phyloP scores from a whole-genome alignment of 495 filamentous ascomycete species.

The Aspergillus wentii region DNA sequence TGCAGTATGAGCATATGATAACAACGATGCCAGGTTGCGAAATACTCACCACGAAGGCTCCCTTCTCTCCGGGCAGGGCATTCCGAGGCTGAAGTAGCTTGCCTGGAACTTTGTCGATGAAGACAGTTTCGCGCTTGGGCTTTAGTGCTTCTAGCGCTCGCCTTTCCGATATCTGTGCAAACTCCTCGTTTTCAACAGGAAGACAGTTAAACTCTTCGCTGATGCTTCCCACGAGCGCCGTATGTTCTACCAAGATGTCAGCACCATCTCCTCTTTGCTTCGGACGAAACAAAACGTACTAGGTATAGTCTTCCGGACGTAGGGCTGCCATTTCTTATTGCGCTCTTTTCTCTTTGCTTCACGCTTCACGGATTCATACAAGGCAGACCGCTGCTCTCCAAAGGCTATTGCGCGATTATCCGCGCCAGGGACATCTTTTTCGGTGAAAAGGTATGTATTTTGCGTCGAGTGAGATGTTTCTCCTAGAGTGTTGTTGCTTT shows the following conservation, averaged over 20 bases:
- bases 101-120: conserved; percentile 33
- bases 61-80: conserved; percentile 29
- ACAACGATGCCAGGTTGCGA: not conserved
- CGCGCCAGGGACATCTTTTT: conserved; percentile 83
- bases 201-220: conserved; percentile 73
- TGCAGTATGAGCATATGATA: conserved; percentile 8
- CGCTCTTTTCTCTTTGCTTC: conserved; percentile 44
- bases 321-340: conserved; percentile 61
- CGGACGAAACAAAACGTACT: conserved; percentile 41
- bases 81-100: conserved; percentile 33
- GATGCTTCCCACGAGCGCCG: conserved; percentile 65
- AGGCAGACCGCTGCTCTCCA: conserved; percentile 39
- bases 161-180: conserved; percentile 53
- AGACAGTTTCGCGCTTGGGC: conserved; percentile 51
- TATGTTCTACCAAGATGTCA: conserved; percentile 61
- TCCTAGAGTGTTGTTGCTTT: conserved; percentile 41
- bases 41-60: conserved; percentile 40
- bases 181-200: conserved; percentile 71
- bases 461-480: conserved; percentile 43
- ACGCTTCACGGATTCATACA: conserved; percentile 44
- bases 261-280: conserved; percentile 3
- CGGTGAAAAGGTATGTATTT: conserved; percentile 87
- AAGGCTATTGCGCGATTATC: conserved; percentile 45
- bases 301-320: conserved; percentile 73
- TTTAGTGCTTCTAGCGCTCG: conserved; percentile 59